Evolutionary conservation across 345 rosid species (phyloP), one percentile per base, ranked within the genome.

Genomic region (Lepidium didymum): DNA sequence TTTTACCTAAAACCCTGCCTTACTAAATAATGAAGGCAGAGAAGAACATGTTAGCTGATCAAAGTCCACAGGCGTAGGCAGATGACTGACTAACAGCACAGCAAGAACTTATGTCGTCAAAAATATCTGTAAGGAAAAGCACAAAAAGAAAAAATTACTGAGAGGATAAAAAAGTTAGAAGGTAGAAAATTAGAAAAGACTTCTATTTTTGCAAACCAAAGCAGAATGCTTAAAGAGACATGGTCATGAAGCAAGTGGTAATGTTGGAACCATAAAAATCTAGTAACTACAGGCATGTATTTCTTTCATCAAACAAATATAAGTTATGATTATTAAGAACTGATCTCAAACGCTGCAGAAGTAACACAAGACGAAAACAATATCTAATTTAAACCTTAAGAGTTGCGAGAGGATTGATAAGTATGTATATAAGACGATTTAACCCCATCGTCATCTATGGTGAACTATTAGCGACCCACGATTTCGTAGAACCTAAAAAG

Each of bases 1-100:
- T 66, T 37, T 50, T 67, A 63, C 68, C 74, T 67, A 69, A 74
- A 78, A 25, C 56, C n/a, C 57, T 62, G 55, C 40, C 59, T 64
- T 64, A 60, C 49, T 70, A 64, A 43, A 62, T 16, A 19, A 46
- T 58, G 49, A 63, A 62, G 55, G 14, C 53, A 45, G 38, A 6
- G 67, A 64, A 57, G 56, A 50, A 50, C 60, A 65, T 40, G 35
- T 43, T 41, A 42, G 54, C 37, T 63, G 41, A 7, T 54, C 49
- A 34, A 54, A 27, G 56, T 75, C 53, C 45, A 63, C 19, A 16
- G 34, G 52, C 49, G 13, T 7, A 29, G 25, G 57, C 38, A 43
- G 38, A 55, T 6, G 67, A 43, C 11, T 19, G 43, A 23, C 2
- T 15, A 14, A 57, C 19, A 49, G 41, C 44, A 57, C 57, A 15